Evolutionary conservation across 2,329 filamentous ascomycete genomes (phyloP).

Genomic region (Aspergillus sp.): DNA sequence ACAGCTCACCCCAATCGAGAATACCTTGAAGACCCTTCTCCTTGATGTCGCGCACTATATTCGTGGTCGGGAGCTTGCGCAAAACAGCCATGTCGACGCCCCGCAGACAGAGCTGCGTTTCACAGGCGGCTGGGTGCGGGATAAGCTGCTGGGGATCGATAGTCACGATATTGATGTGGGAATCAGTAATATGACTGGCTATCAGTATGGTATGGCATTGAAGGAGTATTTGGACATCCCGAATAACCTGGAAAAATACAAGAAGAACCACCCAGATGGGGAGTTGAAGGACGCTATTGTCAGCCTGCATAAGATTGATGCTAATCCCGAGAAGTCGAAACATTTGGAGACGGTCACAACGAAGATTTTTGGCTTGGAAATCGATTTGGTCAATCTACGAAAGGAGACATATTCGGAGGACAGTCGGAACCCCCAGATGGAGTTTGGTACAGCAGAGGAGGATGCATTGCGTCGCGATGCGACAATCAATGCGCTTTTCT

Average conservation of each 20-base stretch:
- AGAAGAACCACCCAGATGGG: slow-evolving; percentile 36
- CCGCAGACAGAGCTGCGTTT: slow-evolving; percentile 39
- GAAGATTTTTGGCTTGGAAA: slow-evolving; percentile 76
- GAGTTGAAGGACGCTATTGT: slow-evolving; percentile 63
- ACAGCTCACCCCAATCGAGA: slow-evolving; percentile 64
- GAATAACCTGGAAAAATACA: slow-evolving; percentile 39
- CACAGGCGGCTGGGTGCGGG: slow-evolving; percentile 48
- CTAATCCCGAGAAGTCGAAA: slow-evolving; percentile 94
- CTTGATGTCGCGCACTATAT: slow-evolving; percentile 75
- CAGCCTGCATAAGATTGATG: slow-evolving; percentile 79
- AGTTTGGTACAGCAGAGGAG: slow-evolving; percentile 87
- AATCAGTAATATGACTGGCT: slow-evolving; percentile 47
- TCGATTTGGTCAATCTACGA: slow-evolving; percentile 90
- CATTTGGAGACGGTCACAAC: slow-evolving; percentile 90
- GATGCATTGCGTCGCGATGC: slow-evolving; percentile 87
- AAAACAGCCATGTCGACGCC: slow-evolving; percentile 11
- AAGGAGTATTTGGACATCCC: slow-evolving; percentile 40
- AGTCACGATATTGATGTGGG: slow-evolving; percentile 48
- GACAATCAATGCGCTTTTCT: slow-evolving; percentile 93
- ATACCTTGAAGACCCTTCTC: slow-evolving; percentile 68
- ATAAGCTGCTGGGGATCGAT: slow-evolving; percentile 43
- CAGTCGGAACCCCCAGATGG: slow-evolving; percentile 84
- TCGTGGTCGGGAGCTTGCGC: slow-evolving; percentile 35
- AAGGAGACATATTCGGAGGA: slow-evolving; percentile 89
- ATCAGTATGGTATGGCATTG: slow-evolving; percentile 41